These are phyloP conservation scores for Thymus mandschuricus DNA, from an alignment of 257 asterid species.

Conservation along the genomic window DNA sequence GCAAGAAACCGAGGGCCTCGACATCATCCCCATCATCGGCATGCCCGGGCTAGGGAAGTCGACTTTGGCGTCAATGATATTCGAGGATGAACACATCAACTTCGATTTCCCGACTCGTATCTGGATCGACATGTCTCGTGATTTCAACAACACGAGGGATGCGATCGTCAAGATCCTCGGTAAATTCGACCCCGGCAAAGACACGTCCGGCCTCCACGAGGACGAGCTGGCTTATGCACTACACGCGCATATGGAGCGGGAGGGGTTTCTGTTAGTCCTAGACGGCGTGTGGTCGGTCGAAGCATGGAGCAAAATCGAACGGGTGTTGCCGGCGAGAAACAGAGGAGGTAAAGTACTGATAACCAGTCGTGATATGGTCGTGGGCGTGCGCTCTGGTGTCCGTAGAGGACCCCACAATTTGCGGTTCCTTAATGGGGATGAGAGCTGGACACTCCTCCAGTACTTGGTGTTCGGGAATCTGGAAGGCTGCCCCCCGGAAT, in stretches of 20 bases:
- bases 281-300: constrained; percentile 52
- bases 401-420: constrained; percentile 35
- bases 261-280: constrained; percentile 44
- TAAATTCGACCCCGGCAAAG: background rate
- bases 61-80: constrained; percentile 37
- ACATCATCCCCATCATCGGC: background rate
- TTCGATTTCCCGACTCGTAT: constrained; percentile 27
- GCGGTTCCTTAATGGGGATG: constrained; percentile 26
- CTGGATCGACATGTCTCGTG: constrained; percentile 33
- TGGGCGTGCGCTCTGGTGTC: constrained; percentile 31
- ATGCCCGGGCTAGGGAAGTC: constrained; percentile 36
- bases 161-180: constrained; percentile 21
- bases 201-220: background rate
- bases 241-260: background rate
- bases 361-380: constrained; percentile 44
- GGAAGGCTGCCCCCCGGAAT: constrained; percentile 27
- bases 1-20: background rate
- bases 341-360: constrained; percentile 41
- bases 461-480: constrained; percentile 8
- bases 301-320: constrained; percentile 36
- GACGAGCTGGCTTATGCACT: constrained; percentile 27
- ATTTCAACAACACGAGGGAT: constrained; percentile 2
- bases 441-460: constrained; percentile 49
- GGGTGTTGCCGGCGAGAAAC: constrained; percentile 36
- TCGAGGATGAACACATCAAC: background rate